phyloP scores from a whole-genome alignment of 306 rosid genomes.

The Trifolium subterraneum region DNA sequence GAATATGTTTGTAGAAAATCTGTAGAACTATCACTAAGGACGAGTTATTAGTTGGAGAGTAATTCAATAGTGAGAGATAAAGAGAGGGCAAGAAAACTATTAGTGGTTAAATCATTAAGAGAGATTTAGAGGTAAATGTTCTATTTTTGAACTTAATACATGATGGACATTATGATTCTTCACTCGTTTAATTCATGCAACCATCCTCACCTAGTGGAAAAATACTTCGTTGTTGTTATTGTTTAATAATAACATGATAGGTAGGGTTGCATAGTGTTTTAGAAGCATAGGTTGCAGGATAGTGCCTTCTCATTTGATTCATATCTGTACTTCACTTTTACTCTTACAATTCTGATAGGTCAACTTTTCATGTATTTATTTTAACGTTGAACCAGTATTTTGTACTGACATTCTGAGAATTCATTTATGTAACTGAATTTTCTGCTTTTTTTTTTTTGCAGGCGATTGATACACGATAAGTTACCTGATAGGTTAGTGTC shows the following conservation, averaged over 20 bases:
- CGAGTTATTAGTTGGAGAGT: neutral
- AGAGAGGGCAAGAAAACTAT: neutral
- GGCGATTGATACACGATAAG: conserved; percentile 22
- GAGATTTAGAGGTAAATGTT: neutral
- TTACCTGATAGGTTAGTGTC: conserved; percentile 23
- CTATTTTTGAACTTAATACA: neutral
- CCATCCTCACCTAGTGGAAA: neutral
- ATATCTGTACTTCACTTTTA: conserved; percentile 2
- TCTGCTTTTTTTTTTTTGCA: neutral
- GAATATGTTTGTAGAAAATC: neutral
- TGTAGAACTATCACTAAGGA: neutral
- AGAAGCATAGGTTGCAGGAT: neutral
- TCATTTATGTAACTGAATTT: conserved; percentile 5
- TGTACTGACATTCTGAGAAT: neutral
- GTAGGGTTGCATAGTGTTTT: conserved; percentile 20
- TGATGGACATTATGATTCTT: neutral
- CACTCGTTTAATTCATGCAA: neutral
- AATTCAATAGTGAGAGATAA: neutral
- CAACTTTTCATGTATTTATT: neutral
- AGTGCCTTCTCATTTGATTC: conserved; percentile 21
- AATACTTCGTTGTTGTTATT: neutral
- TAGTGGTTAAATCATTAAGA: neutral
- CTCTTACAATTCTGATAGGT: neutral
- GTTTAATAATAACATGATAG: neutral
- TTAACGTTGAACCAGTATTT: conserved; percentile 4